Evolutionary conservation across 495 filamentous ascomycete species (phyloP).

Genomic region (Lophiostoma macrostomum): DNA sequence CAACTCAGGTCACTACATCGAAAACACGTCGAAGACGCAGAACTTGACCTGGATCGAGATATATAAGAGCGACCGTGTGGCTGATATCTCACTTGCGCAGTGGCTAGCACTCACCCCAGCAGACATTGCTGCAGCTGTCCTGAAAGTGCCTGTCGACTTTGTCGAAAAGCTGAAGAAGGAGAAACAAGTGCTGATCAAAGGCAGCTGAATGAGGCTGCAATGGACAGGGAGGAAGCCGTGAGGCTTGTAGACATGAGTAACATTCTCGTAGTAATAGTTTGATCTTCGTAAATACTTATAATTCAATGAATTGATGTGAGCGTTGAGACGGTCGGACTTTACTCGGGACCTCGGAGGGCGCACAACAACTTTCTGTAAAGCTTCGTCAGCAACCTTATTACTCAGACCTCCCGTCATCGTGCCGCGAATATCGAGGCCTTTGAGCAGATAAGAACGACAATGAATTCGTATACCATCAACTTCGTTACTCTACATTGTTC

Average conservation of each 20-base stretch:
- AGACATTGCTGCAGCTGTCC: constrained; percentile 55
- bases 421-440: too few relatives aligned
- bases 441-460: too few relatives aligned
- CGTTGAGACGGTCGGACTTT: not conserved
- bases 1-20: constrained; percentile 61
- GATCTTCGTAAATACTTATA: too few relatives aligned
- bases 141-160: constrained; percentile 57
- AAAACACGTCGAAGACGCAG: constrained; percentile 59
- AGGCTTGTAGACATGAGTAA: not conserved
- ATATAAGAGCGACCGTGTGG: constrained; percentile 62
- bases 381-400: too few relatives aligned
- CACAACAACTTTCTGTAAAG: too few relatives aligned
- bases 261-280: not conserved
- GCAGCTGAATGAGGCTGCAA: constrained; percentile 5
- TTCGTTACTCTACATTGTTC: too few relatives aligned
- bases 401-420: too few relatives aligned
- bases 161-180: constrained; percentile 60
- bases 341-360: constrained; percentile 14
- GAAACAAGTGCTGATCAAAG: constrained; percentile 55
- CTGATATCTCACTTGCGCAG: constrained; percentile 60
- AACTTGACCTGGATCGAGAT: constrained; percentile 64
- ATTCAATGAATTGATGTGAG: too few relatives aligned
- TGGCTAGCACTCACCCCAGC: constrained; percentile 63
- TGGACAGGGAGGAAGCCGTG: not conserved
- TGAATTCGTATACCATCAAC: not conserved